Conservation (phyloP, 2,329 filamentous ascomycete species). For the Ophiostoma sp. region DNA sequence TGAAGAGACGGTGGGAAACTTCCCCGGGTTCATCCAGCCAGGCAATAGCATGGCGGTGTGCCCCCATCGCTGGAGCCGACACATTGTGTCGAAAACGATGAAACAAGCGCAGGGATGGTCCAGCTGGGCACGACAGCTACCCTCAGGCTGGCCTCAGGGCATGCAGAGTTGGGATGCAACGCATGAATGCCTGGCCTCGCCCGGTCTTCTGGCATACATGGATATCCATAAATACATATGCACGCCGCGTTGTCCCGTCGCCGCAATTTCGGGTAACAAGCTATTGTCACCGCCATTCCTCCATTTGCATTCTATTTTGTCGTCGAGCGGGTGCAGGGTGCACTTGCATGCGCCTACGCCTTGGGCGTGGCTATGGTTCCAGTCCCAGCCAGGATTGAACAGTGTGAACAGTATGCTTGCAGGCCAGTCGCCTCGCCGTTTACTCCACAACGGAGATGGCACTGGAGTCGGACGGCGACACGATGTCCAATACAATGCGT, state of each 20-base stretch:
- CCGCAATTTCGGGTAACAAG: not conserved
- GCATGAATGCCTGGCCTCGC: not conserved
- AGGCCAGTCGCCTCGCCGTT: not conserved
- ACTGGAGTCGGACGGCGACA: not conserved
- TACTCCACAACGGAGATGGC: slow-evolving; percentile 1
- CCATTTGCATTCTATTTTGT: too few relatives aligned
- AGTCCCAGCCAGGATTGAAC: not conserved
- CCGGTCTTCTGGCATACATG: not conserved
- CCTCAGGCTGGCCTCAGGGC: not conserved
- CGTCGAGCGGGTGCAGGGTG: too few relatives aligned
- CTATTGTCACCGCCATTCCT: not conserved
- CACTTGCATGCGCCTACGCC: too few relatives aligned
- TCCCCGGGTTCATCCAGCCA: not conserved
- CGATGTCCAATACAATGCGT: not conserved
- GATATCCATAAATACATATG: slow-evolving; percentile 13
- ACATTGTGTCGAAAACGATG: not conserved
- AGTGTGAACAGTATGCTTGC: not conserved
- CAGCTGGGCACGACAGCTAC: not conserved
- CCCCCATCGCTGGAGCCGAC: not conserved
- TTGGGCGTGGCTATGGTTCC: too few relatives aligned
- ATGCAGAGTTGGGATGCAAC: not conserved
- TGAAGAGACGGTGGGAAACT: not conserved
- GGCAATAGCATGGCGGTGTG: not conserved
- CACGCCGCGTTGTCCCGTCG: slow-evolving; percentile 13
- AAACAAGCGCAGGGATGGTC: not conserved